Percentiles rank a stretch among this genome's conserved stretches.
Evolutionary conservation across 2,329 filamentous ascomycete genomes (phyloP).

Genomic region (Capronia epimyces): DNA sequence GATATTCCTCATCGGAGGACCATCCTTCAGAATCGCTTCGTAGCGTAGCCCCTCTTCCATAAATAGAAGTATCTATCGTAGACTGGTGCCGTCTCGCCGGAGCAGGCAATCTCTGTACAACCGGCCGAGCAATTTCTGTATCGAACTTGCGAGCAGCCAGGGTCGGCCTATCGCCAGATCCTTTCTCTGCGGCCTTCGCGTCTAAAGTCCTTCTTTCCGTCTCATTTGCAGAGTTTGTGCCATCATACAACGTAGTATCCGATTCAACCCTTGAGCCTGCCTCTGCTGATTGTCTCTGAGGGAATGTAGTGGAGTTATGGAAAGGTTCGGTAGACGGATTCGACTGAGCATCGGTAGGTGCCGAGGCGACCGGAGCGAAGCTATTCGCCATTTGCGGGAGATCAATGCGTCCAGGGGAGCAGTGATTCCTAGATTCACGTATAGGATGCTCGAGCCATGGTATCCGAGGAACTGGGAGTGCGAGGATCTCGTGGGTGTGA

Average conservation of each 20-base stretch:
- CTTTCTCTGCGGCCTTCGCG: neutral
- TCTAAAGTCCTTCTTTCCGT: neutral
- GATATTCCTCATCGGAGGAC: conserved; percentile 16
- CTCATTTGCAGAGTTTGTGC: neutral
- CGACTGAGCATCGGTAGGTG: conserved; percentile 10
- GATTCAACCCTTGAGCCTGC: conserved; percentile 1
- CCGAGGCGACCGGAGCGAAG: conserved; percentile 11
- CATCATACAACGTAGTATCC: conserved; percentile 2
- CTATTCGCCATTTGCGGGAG: conserved; percentile 17
- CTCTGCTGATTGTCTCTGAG: neutral
- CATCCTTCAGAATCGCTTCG: conserved; percentile 16
- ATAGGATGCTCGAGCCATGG: too few relatives aligned
- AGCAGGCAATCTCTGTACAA: conserved; percentile 2
- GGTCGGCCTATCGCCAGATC: conserved; percentile 4
- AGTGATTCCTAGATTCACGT: too few relatives aligned
- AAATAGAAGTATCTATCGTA: neutral
- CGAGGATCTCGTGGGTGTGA: too few relatives aligned
- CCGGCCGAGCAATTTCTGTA: conserved; percentile 14
- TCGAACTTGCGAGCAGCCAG: conserved; percentile 17
- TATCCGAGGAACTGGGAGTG: too few relatives aligned
- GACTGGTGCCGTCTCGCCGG: conserved; percentile 11
- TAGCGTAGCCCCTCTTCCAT: neutral
- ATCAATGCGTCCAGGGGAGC: too few relatives aligned
- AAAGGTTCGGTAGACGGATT: conserved; percentile 13
- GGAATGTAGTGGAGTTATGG: conserved; percentile 13